These are phyloP conservation scores for Candida parachauliodes DNA, from an alignment of 805 yeast genomes.

Conservation along the genomic window DNA sequence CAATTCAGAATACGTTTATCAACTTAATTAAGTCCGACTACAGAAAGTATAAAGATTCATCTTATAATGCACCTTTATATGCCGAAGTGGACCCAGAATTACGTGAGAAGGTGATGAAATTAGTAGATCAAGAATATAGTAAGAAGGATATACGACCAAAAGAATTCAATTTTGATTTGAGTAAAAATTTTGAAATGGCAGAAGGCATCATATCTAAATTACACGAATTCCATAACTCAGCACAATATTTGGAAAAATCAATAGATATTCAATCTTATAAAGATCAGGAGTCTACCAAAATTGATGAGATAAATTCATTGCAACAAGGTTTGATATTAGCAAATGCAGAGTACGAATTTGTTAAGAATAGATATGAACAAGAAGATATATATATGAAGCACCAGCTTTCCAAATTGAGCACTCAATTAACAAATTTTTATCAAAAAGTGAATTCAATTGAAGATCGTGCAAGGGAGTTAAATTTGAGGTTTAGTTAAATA, in stretches of 20 bases:
- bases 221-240: conserved; percentile 13
- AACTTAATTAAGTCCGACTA: conserved; percentile 42
- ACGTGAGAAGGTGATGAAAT: conserved; percentile 15
- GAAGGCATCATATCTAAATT: conserved; percentile 15
- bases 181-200: conserved; percentile 14
- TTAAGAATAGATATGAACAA: neutral
- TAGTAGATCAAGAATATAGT: conserved; percentile 13
- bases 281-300: conserved; percentile 5
- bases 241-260: neutral
- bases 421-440: neutral
- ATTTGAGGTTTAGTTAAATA: neutral
- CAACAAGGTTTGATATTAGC: conserved; percentile 13
- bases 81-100: conserved; percentile 31
- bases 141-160: neutral
- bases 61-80: conserved; percentile 14
- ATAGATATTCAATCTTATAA: conserved; percentile 6
- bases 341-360: conserved; percentile 14
- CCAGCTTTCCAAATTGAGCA: conserved; percentile 3
- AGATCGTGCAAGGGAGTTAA: no score
- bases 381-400: conserved; percentile 2
- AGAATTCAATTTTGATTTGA: conserved; percentile 11
- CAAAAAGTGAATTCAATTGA: neutral
- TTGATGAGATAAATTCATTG: conserved; percentile 9
- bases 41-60: conserved; percentile 23
- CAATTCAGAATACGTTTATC: conserved; percentile 29